Conservation (phyloP, 768 basidiomycete genomes). For the Gymnopilus dilepis region DNA sequence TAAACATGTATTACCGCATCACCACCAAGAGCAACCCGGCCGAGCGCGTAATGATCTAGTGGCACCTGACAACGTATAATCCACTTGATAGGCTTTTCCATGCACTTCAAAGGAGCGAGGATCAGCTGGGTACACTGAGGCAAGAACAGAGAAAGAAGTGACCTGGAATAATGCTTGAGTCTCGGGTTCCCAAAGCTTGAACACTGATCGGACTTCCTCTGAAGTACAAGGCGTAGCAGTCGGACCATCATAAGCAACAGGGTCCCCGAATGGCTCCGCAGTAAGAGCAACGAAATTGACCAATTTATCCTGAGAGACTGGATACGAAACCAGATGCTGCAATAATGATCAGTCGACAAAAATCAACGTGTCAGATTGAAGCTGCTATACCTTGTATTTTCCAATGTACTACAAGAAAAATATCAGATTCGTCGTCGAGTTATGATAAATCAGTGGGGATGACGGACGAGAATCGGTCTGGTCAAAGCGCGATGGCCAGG, state of each 20-base stretch:
- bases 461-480: not conserved
- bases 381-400: slow-evolving; percentile 29
- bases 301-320: slow-evolving; percentile 51
- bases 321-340: slow-evolving; percentile 58
- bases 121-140: not conserved
- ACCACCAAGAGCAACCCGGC: slow-evolving; percentile 50
- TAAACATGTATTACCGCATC: slow-evolving; percentile 44
- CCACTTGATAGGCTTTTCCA: slow-evolving; percentile 46
- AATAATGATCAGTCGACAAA: not conserved
- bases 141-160: slow-evolving; percentile 8
- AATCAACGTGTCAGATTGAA: not conserved
- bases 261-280: slow-evolving; percentile 33
- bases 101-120: slow-evolving; percentile 29
- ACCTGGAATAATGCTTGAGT: slow-evolving; percentile 50
- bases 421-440: not conserved
- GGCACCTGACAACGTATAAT: slow-evolving; percentile 46
- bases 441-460: not conserved
- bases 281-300: slow-evolving; percentile 55
- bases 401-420: slow-evolving; percentile 29
- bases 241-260: slow-evolving; percentile 34
- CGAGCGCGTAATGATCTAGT: slow-evolving; percentile 43
- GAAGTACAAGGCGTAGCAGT: slow-evolving; percentile 26
- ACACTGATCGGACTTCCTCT: slow-evolving; percentile 44
- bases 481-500: slow-evolving; percentile 1
- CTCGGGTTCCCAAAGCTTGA: slow-evolving; percentile 52